phyloP scores from a whole-genome alignment of 139 green algal species.

The Microglena sp. region DNA sequence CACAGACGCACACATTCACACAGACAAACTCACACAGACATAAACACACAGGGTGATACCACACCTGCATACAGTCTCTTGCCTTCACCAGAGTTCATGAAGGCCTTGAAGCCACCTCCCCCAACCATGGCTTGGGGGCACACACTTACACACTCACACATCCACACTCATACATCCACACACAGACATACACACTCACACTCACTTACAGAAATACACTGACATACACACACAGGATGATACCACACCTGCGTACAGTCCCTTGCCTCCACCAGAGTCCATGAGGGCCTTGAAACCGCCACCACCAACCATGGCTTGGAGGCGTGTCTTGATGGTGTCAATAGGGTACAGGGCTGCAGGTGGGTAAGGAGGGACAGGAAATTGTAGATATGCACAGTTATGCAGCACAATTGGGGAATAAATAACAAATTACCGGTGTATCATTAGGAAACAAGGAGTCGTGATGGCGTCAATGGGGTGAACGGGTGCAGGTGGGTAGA shows the following conservation, averaged over 20 bases:
- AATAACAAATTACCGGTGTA: too few relatives aligned
- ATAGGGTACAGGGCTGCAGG: constrained; percentile 86
- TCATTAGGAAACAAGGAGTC: too few relatives aligned
- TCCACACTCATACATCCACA: neutral
- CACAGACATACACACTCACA: neutral
- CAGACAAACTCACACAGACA: too few relatives aligned
- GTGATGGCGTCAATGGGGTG: too few relatives aligned
- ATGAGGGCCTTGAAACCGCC: constrained; percentile 66
- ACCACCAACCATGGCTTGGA: constrained; percentile 78
- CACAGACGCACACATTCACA: too few relatives aligned
- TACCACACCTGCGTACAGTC: constrained; percentile 74
- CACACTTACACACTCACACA: too few relatives aligned
- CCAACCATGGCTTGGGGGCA: constrained; percentile 61
- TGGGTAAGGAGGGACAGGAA: neutral
- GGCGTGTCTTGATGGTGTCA: constrained; percentile 97
- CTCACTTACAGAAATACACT: neutral
- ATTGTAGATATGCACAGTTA: neutral
- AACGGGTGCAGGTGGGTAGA: neutral
- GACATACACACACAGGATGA: too few relatives aligned
- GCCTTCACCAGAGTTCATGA: constrained; percentile 61
- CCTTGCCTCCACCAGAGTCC: constrained; percentile 59
- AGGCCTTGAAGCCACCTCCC: constrained; percentile 57
- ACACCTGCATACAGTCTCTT: constrained; percentile 70
- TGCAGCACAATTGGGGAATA: neutral
- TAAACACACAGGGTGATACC: too few relatives aligned